Base-by-base conservation (phyloP, 129 eudicot species). In the Flaveria brownii region DNA sequence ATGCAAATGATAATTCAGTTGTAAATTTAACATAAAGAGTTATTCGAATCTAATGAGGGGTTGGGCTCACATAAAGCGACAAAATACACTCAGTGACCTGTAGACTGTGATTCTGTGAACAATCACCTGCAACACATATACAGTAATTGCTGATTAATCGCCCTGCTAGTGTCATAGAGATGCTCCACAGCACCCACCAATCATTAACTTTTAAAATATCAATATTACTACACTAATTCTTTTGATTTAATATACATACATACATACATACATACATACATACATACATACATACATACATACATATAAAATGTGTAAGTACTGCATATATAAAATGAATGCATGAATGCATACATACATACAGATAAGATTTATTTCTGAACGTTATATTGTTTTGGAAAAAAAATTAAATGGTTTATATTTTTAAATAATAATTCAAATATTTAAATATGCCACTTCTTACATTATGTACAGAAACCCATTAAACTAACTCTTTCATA, bases 91-190 rank as follows among this genome's bases (percentile, higher is more conserved):
- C 67, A 72, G 68, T 55, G 39, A 54, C 62, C 39, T 72, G 77
- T 72, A 55, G 20, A 65, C 46, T 63, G 68, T 60, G 67, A 61
- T 61, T 61, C 76, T 72, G 76, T 56, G 54, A 56, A 39, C 54
- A 72, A 72, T 72, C 52, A 72, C 77, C 77, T 72, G 77, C 77
- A 43, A 55, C 76, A 28, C 52, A 54, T 71, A 52, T 54, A 71
- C 76, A 52, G 69, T 63, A 63, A 30, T 28, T 63, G 41, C 46
- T 51, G 13, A 33, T 72, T 72, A 72, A 52, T 54, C 77, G 45
- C 68, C 67, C 66, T 47, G 75, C 62, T 47, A 3, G 6, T 71
- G 60, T 12, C 45, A 50, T 50, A 47, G 26, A 70, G 42, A 70
- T 70, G 61, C 75, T 25, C 62, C 77, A 17, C 26, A 72, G 17